Evolutionary conservation across 1,284 basidiomycete species (phyloP).

Genomic region (Clitocybe nebularis): DNA sequence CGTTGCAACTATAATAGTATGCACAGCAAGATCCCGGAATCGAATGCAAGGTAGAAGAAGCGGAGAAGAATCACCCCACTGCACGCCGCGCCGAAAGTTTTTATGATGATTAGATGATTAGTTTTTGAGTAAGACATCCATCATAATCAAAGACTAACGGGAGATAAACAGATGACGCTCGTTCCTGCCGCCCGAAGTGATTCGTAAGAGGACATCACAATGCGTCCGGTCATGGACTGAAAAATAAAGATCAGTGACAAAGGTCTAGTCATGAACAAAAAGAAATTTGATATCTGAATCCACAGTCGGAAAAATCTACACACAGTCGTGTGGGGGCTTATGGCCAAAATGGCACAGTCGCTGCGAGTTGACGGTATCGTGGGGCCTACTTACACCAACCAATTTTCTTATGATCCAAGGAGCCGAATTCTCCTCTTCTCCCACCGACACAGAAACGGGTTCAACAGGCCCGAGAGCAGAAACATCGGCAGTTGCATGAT

Average conservation of each 20-base stretch:
- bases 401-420: slow-evolving; percentile 65
- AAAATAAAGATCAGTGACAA: too few species aligned
- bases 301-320: too few species aligned
- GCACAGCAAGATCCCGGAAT: slow-evolving; percentile 59
- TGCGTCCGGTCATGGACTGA: slow-evolving; percentile 61
- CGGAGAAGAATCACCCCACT: slow-evolving; percentile 67
- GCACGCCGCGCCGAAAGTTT: too few species aligned
- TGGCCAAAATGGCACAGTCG: too few species aligned
- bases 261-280: too few species aligned
- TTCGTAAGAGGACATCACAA: slow-evolving; percentile 65
- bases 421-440: slow-evolving; percentile 52
- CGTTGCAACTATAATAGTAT: slow-evolving; percentile 57
- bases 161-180: slow-evolving; percentile 57
- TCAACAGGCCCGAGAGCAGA: slow-evolving; percentile 46
- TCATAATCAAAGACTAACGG: slow-evolving; percentile 35
- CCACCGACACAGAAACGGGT: slow-evolving; percentile 38
- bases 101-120: neutral
- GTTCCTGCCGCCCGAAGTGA: slow-evolving; percentile 59
- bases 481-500: too few species aligned
- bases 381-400: slow-evolving; percentile 57
- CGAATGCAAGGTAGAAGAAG: slow-evolving; percentile 62
- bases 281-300: too few species aligned
- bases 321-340: too few species aligned
- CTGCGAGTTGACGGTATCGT: too few species aligned
- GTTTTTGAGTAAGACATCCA: neutral